phyloP scores from a whole-genome alignment of 805 yeast genomes.

The Candida germanica region DNA sequence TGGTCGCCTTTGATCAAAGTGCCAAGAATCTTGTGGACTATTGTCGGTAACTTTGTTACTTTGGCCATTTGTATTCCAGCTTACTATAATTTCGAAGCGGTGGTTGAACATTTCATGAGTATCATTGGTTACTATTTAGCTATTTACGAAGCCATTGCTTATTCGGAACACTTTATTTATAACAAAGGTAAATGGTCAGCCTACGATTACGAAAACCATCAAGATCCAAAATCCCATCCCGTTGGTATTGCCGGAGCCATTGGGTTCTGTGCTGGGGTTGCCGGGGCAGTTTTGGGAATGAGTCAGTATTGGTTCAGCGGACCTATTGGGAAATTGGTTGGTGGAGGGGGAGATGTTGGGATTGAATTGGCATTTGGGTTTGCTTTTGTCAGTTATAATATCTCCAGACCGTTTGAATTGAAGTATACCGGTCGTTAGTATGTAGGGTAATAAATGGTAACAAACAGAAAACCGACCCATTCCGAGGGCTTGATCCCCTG shows the following conservation, averaged over 20 bases:
- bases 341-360: conserved; percentile 81
- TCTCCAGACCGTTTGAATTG: conserved; percentile 61
- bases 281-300: conserved; percentile 88
- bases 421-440: conserved; percentile 53
- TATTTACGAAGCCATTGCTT: conserved; percentile 69
- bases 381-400: conserved; percentile 58
- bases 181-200: conserved; percentile 55
- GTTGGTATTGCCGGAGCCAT: conserved; percentile 75
- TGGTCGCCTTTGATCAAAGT: conserved; percentile 70
- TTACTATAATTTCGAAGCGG: conserved; percentile 62
- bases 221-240: conserved; percentile 58
- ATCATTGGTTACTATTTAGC: conserved; percentile 89
- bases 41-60: conserved; percentile 68
- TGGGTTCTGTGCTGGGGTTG: conserved; percentile 79
- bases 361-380: conserved; percentile 72
- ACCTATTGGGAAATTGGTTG: conserved; percentile 55
- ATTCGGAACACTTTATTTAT: conserved; percentile 81
- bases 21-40: conserved; percentile 83
- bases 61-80: conserved; percentile 90
- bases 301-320: conserved; percentile 82
- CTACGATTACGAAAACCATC: conserved; percentile 62
- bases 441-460: background rate
- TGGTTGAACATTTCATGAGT: conserved; percentile 86
- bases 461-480: background rate
- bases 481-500: background rate